Evolutionary conservation across 2,329 filamentous ascomycete species (phyloP), one percentile per base, ranked within the genome.

Genomic region (Tolypocladium capitatum): DNA sequence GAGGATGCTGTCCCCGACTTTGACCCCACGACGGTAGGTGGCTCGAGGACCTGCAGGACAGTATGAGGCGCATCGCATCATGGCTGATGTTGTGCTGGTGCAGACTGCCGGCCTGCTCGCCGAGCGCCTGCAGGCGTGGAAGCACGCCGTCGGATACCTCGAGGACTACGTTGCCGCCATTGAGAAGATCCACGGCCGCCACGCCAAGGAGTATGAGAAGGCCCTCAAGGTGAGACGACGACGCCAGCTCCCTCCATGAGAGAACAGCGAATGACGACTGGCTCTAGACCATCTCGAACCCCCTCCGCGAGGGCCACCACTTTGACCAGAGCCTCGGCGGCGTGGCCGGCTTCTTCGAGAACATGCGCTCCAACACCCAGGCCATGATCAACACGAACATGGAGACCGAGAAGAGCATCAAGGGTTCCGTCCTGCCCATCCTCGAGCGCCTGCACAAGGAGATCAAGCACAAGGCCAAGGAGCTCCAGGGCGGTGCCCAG

Each of bases 381-480:
- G 86, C 84, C 42, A 78, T 97, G 59, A 80, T 89, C 59, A 94
- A 92, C 66, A 83, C 86, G 61, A 91, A 96, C 65, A 70, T 83
- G 57, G 91, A 97, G 65, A 95, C 90, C 6, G 89, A 92, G 58
- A 92, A 92, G 73, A 86, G 81, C 56, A 76, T 98, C 55, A 94
- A 91, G 68, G 83, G 82, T 50, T 82, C 83, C 14, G 85, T 97
- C 30, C 74, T 95, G 20, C 92, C 91, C 34, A 83, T 91, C 53
- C 83, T 98, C 61, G 87, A 94, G 58, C 84, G 89, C 46, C 74
- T 98, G 44, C 90, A 97, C 71, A 83, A 87, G 64, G 92, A 97
- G 65, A 92, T 98, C 73, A 98, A 97, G 76, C 82, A 85, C 70
- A 97, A 97, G 73, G 76, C 80, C 53, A 97, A 97, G 73, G 90